A percentile compares a stretch with the other conserved stretches of the same genome.
These are phyloP conservation scores for Macrolepiota fuliginosa DNA, from an alignment of 768 basidiomycete genomes.

Conservation along the genomic window DNA sequence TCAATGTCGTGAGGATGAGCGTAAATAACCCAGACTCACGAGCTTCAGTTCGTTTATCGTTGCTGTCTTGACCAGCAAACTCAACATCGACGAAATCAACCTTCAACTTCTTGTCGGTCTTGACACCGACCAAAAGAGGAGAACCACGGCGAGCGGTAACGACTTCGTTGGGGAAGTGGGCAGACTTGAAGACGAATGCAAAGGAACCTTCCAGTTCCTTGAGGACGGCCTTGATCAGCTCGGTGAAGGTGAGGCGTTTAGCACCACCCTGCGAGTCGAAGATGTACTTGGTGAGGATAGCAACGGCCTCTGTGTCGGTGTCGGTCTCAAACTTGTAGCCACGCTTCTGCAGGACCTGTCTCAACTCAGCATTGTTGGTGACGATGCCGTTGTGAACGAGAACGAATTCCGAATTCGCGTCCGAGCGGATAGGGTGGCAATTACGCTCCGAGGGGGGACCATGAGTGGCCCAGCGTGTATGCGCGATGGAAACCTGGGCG, in stretches of 20 bases:
- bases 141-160: slow-evolving; percentile 97
- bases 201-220: slow-evolving; percentile 99
- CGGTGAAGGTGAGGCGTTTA: slow-evolving; percentile 83
- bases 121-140: slow-evolving; percentile 94
- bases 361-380: slow-evolving; percentile 87
- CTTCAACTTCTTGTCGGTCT: slow-evolving; percentile 99
- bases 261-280: slow-evolving; percentile 78
- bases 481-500: slow-evolving; percentile 94
- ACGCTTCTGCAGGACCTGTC: slow-evolving; percentile 91
- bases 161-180: slow-evolving; percentile 92
- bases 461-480: slow-evolving; percentile 99
- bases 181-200: slow-evolving; percentile 98
- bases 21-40: slow-evolving; percentile 29
- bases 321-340: slow-evolving; percentile 94
- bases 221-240: slow-evolving; percentile 90
- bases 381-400: slow-evolving; percentile 99
- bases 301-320: slow-evolving; percentile 97
- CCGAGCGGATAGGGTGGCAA: slow-evolving; percentile 93
- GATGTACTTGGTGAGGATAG: slow-evolving; percentile 93
- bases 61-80: slow-evolving; percentile 72
- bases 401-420: slow-evolving; percentile 78
- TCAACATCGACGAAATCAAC: slow-evolving; percentile 99
- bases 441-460: slow-evolving; percentile 85
- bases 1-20: slow-evolving; percentile 7
- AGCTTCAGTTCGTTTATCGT: slow-evolving; percentile 35